phyloP scores from a whole-genome alignment of 2,329 filamentous ascomycete genomes.

The Cladosporium colombiae region DNA sequence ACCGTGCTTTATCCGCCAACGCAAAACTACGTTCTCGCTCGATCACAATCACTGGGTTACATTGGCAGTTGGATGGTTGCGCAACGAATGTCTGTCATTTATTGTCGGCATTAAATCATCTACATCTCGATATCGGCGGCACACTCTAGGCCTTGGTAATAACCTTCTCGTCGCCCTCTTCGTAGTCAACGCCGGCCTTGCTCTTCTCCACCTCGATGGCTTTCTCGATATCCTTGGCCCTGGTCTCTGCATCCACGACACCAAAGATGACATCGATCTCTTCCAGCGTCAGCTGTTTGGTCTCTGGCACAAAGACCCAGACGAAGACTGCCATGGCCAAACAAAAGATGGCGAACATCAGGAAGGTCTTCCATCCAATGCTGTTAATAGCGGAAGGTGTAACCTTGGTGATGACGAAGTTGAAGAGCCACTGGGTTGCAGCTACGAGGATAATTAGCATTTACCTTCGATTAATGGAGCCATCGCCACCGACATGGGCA shows the following conservation, averaged over 20 bases:
- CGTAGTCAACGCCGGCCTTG: conserved; percentile 16
- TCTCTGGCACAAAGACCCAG: conserved; percentile 51
- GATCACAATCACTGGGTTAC: not conserved
- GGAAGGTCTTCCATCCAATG: conserved; percentile 48
- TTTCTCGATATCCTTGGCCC: conserved; percentile 15
- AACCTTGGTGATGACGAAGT: conserved; percentile 39
- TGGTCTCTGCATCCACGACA: conserved; percentile 34
- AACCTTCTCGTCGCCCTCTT: conserved; percentile 17
- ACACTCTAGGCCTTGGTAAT: not conserved
- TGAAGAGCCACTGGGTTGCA: conserved; percentile 39
- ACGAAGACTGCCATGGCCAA: conserved; percentile 40
- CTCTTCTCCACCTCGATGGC: conserved; percentile 18
- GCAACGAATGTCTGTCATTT: not conserved
- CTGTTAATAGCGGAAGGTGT: conserved; percentile 40
- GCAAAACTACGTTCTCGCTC: not conserved
- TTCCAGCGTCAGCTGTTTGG: conserved; percentile 51
- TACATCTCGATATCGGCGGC: not conserved
- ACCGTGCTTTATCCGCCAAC: not conserved
- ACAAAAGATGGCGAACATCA: conserved; percentile 47
- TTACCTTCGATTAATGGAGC: not conserved
- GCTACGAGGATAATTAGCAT: conserved; percentile 25
- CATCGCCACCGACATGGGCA: conserved; percentile 11
- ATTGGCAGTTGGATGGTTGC: not conserved
- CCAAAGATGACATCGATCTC: conserved; percentile 55
- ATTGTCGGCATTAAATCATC: not conserved